Evolutionary conservation across 305 asterid genomes (phyloP), one percentile per base, ranked within the genome.

Genomic region (Petunia hybrid): DNA sequence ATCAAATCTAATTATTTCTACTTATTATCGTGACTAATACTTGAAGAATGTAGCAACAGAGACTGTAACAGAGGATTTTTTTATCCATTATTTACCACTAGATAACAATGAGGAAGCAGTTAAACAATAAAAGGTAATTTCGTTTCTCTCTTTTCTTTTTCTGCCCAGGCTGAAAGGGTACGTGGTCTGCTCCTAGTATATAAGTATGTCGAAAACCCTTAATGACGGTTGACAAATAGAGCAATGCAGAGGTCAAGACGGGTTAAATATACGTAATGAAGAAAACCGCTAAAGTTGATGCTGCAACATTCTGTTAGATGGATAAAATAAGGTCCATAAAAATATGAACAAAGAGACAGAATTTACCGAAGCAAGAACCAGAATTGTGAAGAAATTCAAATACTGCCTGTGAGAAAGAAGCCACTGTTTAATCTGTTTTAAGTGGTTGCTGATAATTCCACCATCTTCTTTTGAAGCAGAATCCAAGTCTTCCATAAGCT

Each of bases 291-390:
- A 6, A 41, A 67, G 55, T n/a, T 67, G 57, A 68, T 68, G 76
- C 4, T 40, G 45, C 53, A 69, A 69, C 76, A 69, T 16, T 48
- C 45, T 1, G 2, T 45, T 45, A 45, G 40, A 45, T 31, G 59
- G 76, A 16, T 40, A 43, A 69, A 69, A 42, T 43, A 45, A 69
- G 9, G 76, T 69, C 59, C 76, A 45, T 40, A 5, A 69, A 64
- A 69, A 45, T 36, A 36, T 51, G 60, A 71, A 3, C n/a, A 13
- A 35, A 35, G 14, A 51, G 77, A 22, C 16, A 35, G 63, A 45
- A 80, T 14, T 80, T 65, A 86, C 89, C 83, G 89, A 86, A 38
- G 89, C 89, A 81, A 86, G 89, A 68, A 84, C 73, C 78, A 86
- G 83, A 71, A 86, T 86, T 5, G 86, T 84, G 62, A 84, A 71